These are phyloP conservation scores for Paragyromitra xinjiangensis DNA, from an alignment of 495 filamentous ascomycete genomes.

Conservation along the genomic window DNA sequence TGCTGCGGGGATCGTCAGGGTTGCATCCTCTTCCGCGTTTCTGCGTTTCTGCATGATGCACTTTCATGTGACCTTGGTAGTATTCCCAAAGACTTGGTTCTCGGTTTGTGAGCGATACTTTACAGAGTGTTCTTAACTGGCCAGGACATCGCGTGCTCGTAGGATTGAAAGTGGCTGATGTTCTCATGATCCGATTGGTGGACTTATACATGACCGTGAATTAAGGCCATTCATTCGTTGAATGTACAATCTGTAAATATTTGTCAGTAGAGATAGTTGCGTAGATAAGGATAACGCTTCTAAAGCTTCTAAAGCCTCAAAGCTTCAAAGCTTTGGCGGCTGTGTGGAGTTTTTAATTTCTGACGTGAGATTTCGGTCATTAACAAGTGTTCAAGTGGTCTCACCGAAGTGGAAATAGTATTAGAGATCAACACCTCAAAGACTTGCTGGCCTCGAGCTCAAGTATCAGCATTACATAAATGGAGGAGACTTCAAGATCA, in stretches of 20 bases:
- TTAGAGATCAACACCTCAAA: neutral
- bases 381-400: neutral
- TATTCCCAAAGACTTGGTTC: conserved; percentile 38
- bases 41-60: conserved; percentile 7
- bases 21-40: neutral
- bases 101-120: conserved; percentile 8
- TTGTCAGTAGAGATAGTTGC: neutral
- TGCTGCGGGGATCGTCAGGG: conserved; percentile 21
- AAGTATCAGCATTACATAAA: neutral
- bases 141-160: conserved; percentile 1
- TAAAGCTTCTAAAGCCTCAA: no score
- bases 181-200: neutral
- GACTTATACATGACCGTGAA: neutral
- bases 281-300: neutral
- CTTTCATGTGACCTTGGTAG: conserved; percentile 35
- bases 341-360: neutral
- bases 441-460: neutral
- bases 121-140: conserved; percentile 2
- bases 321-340: no score
- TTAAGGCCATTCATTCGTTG: neutral
- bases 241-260: no score
- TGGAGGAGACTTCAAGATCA: neutral
- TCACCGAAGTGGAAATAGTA: neutral
- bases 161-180: neutral
- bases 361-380: neutral